Evolutionary conservation across 2,329 filamentous ascomycete species (phyloP).

Genomic region (Colletotrichum sp.): DNA sequence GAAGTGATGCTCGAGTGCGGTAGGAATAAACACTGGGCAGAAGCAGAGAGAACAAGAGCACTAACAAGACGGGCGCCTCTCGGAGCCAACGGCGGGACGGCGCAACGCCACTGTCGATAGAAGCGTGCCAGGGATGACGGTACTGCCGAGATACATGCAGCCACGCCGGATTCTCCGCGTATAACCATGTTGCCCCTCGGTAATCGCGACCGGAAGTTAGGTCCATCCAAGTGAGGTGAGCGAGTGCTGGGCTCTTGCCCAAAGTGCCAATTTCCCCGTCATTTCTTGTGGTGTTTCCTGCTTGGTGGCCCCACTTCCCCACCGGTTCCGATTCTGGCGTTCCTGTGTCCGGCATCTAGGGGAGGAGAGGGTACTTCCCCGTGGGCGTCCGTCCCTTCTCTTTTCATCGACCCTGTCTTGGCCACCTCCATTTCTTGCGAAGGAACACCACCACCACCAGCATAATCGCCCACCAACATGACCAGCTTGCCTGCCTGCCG

Average conservation of each 20-base stretch:
- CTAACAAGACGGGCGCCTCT: background rate
- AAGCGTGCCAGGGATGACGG: background rate
- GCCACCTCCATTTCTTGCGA: background rate
- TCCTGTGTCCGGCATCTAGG: background rate
- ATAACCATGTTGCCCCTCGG: background rate
- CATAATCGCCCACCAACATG: background rate
- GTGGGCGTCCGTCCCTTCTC: background rate
- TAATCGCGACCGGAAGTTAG: background rate
- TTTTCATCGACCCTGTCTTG: background rate
- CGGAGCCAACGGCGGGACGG: conserved; percentile 5
- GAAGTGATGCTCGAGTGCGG: background rate
- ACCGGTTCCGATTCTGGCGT: conserved; percentile 12
- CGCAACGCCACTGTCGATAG: background rate
- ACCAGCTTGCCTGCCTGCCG: background rate
- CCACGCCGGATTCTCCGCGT: background rate
- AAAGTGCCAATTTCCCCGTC: background rate
- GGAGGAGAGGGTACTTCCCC: background rate
- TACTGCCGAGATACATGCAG: conserved; percentile 16
- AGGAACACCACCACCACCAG: background rate
- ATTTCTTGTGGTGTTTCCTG: background rate
- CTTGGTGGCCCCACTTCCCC: conserved; percentile 7
- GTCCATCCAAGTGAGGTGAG: background rate
- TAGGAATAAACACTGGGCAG: background rate
- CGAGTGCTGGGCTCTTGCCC: background rate
- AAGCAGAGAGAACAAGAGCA: background rate